phyloP scores from a whole-genome alignment of 208 protist species.

The Entamoeba moshkovskii region DNA sequence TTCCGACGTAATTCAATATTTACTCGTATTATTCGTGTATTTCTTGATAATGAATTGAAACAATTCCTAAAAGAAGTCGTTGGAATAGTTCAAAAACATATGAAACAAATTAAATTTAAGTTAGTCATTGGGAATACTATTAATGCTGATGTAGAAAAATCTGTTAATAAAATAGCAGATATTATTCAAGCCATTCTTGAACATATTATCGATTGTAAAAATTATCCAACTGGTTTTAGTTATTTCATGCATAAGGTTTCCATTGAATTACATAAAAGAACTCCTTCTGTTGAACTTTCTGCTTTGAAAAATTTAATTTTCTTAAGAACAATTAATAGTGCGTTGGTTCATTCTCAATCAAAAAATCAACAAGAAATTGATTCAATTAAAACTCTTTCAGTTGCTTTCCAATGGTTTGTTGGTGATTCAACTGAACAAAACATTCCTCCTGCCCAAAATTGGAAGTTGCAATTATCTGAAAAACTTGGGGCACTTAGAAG shows the following conservation, averaged over 20 bases:
- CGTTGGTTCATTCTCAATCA: background rate
- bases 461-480: background rate
- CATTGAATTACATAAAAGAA: background rate
- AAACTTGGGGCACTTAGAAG: background rate
- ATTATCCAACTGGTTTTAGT: background rate
- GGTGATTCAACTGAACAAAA: background rate
- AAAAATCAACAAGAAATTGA: background rate
- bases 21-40: background rate
- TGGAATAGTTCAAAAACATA: background rate
- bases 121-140: background rate
- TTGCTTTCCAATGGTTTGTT: constrained; percentile 5
- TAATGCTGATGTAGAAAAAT: background rate
- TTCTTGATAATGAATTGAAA: background rate
- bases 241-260: background rate
- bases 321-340: background rate
- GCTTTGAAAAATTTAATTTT: background rate
- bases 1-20: background rate
- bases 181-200: background rate
- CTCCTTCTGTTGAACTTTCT: background rate
- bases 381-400: background rate
- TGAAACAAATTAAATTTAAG: background rate
- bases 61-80: background rate
- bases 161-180: background rate
- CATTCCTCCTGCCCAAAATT: background rate
- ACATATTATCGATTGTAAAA: background rate